Evolutionary conservation across 1,139 yeast genomes (phyloP).

Genomic region (Yarrowia galli): DNA sequence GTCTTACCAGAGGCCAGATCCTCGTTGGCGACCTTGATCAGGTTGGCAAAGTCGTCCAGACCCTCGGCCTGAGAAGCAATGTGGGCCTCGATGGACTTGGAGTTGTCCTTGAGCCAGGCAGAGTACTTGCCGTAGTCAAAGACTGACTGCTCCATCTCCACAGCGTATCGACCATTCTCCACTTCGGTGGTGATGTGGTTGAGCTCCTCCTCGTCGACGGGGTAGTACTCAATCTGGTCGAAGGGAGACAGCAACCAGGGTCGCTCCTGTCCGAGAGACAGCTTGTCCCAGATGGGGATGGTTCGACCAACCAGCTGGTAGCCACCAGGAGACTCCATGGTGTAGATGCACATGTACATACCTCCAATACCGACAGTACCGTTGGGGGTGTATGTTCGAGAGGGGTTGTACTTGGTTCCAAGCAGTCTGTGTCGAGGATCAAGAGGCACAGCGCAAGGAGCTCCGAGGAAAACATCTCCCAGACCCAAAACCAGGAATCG

Average conservation of each 20-base stretch:
- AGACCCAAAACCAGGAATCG: constrained; percentile 90
- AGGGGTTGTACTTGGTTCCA: constrained; percentile 95
- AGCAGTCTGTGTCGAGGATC: constrained; percentile 94
- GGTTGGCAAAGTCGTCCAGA: constrained; percentile 79
- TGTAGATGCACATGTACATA: constrained; percentile 97
- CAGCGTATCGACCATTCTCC: constrained; percentile 78
- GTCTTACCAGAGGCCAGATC: constrained; percentile 59
- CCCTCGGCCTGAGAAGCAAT: constrained; percentile 77
- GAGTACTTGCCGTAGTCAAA: constrained; percentile 84
- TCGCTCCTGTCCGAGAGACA: constrained; percentile 71
- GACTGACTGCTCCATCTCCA: constrained; percentile 75
- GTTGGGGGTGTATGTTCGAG: constrained; percentile 93
- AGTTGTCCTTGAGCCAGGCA: constrained; percentile 77
- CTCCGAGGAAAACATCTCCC: constrained; percentile 97
- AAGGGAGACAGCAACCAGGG: constrained; percentile 94
- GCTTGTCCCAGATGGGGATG: constrained; percentile 96
- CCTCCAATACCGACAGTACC: constrained; percentile 99
- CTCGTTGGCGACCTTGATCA: constrained; percentile 83
- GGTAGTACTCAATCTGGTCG: constrained; percentile 93
- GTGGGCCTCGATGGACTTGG: constrained; percentile 74
- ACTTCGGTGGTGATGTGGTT: constrained; percentile 75
- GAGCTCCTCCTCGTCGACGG: constrained; percentile 83
- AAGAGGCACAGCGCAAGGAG: constrained; percentile 97
- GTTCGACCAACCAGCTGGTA: constrained; percentile 97
- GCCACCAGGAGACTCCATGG: constrained; percentile 99